A percentile compares a stretch with the other conserved stretches of the same genome.
Conservation (phyloP, 768 basidiomycete species). For the Phaeotremella skinneri region DNA sequence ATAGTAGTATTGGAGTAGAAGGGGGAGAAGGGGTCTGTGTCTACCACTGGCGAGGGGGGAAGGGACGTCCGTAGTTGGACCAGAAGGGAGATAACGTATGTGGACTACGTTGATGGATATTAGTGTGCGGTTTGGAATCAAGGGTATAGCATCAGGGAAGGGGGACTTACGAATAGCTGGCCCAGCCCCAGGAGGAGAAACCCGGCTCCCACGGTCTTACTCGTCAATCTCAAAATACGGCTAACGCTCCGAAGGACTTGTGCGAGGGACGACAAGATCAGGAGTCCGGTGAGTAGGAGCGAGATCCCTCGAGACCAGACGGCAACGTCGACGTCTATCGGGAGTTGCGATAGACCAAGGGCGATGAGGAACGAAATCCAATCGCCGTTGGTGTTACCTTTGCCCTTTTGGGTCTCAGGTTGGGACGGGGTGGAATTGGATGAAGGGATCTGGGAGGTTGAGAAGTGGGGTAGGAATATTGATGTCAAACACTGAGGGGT, state of each 20-base stretch:
- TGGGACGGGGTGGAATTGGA: constrained; percentile 6
- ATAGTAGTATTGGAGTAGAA: constrained; percentile 20
- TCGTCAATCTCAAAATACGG: constrained; percentile 44
- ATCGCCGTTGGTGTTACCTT: constrained; percentile 49
- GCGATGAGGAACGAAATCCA: constrained; percentile 52
- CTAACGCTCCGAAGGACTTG: constrained; percentile 46
- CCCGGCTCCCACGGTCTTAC: constrained; percentile 47
- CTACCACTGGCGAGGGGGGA: constrained; percentile 30
- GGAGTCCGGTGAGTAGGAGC: constrained; percentile 45
- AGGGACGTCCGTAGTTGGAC: constrained; percentile 48
- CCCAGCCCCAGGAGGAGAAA: constrained; percentile 47
- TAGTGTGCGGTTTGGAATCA: background rate
- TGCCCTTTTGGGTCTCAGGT: constrained; percentile 12
- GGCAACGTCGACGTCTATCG: constrained; percentile 42
- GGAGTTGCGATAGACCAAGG: constrained; percentile 40
- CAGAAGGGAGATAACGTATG: constrained; percentile 49
- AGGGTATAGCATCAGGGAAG: background rate
- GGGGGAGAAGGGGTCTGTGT: constrained; percentile 27
- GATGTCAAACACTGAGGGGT: constrained; percentile 42
- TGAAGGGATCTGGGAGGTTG: constrained; percentile 26
- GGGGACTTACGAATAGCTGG: constrained; percentile 44
- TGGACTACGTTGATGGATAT: constrained; percentile 27
- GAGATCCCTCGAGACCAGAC: constrained; percentile 47
- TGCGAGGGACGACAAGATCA: constrained; percentile 48
- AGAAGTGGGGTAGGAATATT: constrained; percentile 39